Conservation (phyloP, 768 basidiomycete species). For the Suillus subaureus region DNA sequence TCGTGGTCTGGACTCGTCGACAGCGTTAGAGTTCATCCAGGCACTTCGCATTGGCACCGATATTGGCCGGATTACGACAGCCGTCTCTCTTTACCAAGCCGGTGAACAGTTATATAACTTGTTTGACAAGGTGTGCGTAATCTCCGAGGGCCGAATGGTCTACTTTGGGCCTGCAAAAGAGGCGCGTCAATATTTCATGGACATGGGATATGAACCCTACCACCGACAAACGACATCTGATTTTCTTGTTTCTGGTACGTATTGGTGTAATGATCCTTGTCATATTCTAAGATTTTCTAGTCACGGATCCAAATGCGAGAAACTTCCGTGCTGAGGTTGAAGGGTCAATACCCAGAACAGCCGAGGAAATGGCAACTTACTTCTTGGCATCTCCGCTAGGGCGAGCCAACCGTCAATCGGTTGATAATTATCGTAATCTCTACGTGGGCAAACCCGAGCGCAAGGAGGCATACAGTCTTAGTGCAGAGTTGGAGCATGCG, state of each 20-base stretch:
- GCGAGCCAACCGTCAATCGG: conserved; percentile 46
- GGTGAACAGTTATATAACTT: conserved; percentile 75
- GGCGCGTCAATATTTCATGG: conserved; percentile 79
- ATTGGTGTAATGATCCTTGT: background rate
- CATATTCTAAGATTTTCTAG: conserved; percentile 23
- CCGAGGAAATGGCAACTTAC: conserved; percentile 58
- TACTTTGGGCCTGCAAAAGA: conserved; percentile 76
- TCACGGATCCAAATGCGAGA: conserved; percentile 67
- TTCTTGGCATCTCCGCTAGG: conserved; percentile 45
- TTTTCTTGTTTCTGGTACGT: conserved; percentile 46
- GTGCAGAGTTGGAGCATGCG: conserved; percentile 56
- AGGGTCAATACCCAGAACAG: conserved; percentile 40
- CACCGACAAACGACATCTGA: conserved; percentile 66
- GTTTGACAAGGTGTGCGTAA: conserved; percentile 88
- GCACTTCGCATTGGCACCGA: conserved; percentile 84
- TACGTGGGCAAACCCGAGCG: conserved; percentile 48
- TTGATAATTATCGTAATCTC: conserved; percentile 46
- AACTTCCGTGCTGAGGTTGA: conserved; percentile 37
- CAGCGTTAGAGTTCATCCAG: conserved; percentile 84
- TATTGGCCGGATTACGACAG: conserved; percentile 75
- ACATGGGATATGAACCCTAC: conserved; percentile 56
- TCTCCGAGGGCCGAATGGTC: conserved; percentile 79
- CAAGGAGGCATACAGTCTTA: conserved; percentile 46
- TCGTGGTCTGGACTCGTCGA: conserved; percentile 81
- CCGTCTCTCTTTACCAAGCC: conserved; percentile 76